Conservation (phyloP, 345 rosid genomes). For the Eucalyptus fibrosa region DNA sequence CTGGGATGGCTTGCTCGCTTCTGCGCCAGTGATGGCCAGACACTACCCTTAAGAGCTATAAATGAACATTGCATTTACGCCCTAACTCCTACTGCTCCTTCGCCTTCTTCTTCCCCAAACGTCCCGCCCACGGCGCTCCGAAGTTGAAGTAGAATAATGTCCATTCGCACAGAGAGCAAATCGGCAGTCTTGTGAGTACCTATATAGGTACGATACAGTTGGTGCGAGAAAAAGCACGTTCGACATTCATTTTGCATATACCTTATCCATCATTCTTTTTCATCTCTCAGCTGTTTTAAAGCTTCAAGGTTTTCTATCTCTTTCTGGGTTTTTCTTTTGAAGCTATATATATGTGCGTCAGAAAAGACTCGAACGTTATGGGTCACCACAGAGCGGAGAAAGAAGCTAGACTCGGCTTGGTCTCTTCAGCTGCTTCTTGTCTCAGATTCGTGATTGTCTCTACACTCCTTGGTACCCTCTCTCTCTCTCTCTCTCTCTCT, state of each 20-base stretch:
- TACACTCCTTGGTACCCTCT: not conserved
- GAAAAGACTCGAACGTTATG: not conserved
- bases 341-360: not conserved
- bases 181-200: not conserved
- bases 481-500: not conserved
- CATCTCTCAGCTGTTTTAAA: not conserved
- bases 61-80: not conserved
- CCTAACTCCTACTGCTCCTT: not conserved
- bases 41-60: not conserved
- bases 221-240: not conserved
- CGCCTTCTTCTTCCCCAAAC: not conserved
- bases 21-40: not conserved
- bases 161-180: not conserved
- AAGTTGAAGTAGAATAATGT: not conserved
- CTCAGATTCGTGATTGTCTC: not conserved
- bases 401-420: not conserved
- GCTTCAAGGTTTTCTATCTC: not conserved
- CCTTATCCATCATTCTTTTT: not conserved
- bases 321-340: not conserved
- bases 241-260: not conserved
- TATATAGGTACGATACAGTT: not conserved
- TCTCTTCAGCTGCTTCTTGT: not conserved
- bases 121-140: not conserved
- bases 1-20: not conserved
- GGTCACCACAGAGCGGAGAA: not conserved